phyloP scores from a whole-genome alignment of 306 rosid species.

The Alnus glutinosa region DNA sequence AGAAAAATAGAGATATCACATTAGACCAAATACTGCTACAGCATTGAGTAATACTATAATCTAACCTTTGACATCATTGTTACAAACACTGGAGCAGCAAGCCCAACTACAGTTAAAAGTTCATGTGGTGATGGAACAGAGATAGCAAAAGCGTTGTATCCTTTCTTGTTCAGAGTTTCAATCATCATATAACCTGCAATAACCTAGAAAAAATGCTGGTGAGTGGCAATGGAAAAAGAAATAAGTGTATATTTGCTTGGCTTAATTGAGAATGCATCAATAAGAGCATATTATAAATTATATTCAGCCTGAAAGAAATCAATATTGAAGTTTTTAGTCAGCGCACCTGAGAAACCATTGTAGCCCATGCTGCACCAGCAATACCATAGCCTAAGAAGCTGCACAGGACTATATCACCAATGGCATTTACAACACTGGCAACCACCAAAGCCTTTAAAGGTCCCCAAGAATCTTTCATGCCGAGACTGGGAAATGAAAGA shows the following conservation, averaged over 20 bases:
- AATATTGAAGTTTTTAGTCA: conserved; percentile 32
- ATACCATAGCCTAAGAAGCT: conserved; percentile 67
- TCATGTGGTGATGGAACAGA: conserved; percentile 72
- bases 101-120: conserved; percentile 48
- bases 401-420: conserved; percentile 67
- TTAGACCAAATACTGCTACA: conserved; percentile 17
- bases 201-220: conserved; percentile 46
- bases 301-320: neutral
- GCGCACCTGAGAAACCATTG: conserved; percentile 70
- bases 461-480: conserved; percentile 95
- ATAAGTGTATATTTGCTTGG: conserved; percentile 4
- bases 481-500: conserved; percentile 51
- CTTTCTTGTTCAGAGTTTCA: conserved; percentile 66
- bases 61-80: conserved; percentile 84
- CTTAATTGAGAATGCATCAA: conserved; percentile 18
- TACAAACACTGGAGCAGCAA: conserved; percentile 82
- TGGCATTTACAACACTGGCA: conserved; percentile 58
- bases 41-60: conserved; percentile 13
- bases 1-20: neutral
- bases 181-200: conserved; percentile 90
- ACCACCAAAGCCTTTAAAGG: conserved; percentile 76
- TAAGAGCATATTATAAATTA: neutral
- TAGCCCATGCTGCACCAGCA: conserved; percentile 91
- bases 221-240: conserved; percentile 17
- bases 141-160: conserved; percentile 65